Conservation (phyloP, 163 green algal species). For the Scenedesmus sp. region DNA sequence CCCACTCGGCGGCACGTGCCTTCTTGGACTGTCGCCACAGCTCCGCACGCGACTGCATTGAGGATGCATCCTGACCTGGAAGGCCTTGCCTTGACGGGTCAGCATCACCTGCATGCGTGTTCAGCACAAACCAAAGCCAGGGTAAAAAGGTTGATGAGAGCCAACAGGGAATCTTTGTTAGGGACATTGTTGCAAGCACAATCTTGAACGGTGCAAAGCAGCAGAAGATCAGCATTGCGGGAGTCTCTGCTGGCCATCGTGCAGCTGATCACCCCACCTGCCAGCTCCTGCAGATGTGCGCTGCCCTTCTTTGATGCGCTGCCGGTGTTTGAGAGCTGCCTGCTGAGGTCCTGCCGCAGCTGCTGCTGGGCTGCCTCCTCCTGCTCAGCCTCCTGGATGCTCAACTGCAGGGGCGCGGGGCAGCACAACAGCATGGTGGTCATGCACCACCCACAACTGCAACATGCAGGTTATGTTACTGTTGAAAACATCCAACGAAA, state of each 20-base stretch:
- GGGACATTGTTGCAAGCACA: neutral
- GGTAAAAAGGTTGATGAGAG: neutral
- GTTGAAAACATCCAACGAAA: neutral
- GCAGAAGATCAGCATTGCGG: neutral
- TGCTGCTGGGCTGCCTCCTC: constrained; percentile 9
- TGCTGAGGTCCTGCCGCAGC: constrained; percentile 11
- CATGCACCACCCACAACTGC: too few relatives aligned
- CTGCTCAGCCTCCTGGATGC: constrained; percentile 20
- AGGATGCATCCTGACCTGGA: neutral
- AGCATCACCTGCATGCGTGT: neutral
- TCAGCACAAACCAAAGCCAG: neutral
- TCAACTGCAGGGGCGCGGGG: neutral
- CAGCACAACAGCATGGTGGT: neutral
- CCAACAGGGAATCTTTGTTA: neutral
- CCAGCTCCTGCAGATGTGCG: neutral
- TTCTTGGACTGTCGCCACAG: constrained; percentile 72
- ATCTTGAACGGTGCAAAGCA: neutral
- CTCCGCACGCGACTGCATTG: constrained; percentile 69
- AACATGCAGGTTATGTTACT: too few relatives aligned
- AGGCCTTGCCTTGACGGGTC: constrained; percentile 1
- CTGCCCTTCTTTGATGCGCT: neutral
- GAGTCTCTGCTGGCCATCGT: neutral
- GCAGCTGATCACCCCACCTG: neutral
- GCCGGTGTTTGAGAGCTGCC: neutral
- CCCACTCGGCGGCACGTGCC: constrained; percentile 77